These are phyloP conservation scores for Populus hybrid DNA, from an alignment of 441 rosid genomes.

Conservation along the genomic window DNA sequence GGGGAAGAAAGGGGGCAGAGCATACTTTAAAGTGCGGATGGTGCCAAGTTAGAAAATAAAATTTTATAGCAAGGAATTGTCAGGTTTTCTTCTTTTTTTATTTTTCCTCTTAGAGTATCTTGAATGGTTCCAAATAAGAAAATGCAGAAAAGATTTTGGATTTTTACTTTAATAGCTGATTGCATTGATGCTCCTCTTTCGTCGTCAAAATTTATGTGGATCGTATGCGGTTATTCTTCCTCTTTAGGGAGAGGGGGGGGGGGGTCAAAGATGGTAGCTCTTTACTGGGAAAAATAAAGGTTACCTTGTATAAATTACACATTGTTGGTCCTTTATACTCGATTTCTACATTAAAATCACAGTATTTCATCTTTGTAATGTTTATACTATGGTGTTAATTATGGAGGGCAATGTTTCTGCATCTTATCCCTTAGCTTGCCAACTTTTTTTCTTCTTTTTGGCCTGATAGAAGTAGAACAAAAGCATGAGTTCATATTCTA, in stretches of 20 bases:
- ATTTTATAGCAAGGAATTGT: constrained; percentile 25
- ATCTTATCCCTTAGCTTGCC: background rate
- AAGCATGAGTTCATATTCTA: background rate
- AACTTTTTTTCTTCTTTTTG: background rate
- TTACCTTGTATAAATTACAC: background rate
- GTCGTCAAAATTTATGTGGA: constrained; percentile 11
- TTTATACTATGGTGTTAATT: background rate
- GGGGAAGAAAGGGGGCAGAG: constrained; percentile 35
- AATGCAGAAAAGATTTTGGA: constrained; percentile 17
- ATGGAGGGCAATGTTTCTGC: background rate
- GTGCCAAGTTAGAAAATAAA: constrained; percentile 31
- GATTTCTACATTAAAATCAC: background rate
- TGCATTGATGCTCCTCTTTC: constrained; percentile 8
- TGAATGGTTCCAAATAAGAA: constrained; percentile 37
- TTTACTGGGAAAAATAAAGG: background rate
- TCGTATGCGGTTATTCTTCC: background rate
- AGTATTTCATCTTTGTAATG: background rate
- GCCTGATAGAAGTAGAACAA: background rate
- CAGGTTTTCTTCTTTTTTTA: constrained; percentile 16
- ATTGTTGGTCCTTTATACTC: background rate
- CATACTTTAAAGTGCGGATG: constrained; percentile 61
- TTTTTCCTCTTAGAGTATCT: background rate
- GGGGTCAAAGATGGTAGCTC: background rate
- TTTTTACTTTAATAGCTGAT: no score
- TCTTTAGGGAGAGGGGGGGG: background rate